Evolutionary conservation across 441 rosid genomes (phyloP).

Genomic region (Gossypium aridum): DNA sequence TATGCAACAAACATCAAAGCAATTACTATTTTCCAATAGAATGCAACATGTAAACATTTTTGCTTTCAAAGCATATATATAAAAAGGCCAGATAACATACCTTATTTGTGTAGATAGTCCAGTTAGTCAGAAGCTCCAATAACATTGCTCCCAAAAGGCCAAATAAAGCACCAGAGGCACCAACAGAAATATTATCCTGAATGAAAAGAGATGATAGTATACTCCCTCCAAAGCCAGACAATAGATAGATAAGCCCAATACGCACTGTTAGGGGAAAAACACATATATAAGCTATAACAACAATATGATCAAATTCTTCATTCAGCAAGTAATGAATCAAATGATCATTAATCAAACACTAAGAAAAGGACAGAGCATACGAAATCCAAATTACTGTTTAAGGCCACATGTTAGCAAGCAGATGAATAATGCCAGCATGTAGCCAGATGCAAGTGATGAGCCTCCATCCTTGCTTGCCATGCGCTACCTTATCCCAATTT

Average conservation of each 20-base stretch:
- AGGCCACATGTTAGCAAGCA: constrained; percentile 71
- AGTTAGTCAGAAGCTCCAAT: constrained; percentile 86
- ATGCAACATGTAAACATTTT: background rate
- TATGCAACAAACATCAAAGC: background rate
- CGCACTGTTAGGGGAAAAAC: constrained; percentile 36
- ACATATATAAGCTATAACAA: background rate
- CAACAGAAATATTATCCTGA: constrained; percentile 62
- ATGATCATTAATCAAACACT: background rate
- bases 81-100: constrained; percentile 26
- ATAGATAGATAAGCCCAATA: constrained; percentile 63
- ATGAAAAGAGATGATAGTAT: constrained; percentile 66
- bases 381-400: constrained; percentile 83
- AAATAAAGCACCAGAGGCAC: constrained; percentile 93
- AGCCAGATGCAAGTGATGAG: constrained; percentile 76
- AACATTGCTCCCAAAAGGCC: constrained; percentile 96
- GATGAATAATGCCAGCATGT: constrained; percentile 85
- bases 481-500: constrained; percentile 62
- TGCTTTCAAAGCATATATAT: background rate
- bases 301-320: background rate
- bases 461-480: constrained; percentile 76
- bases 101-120: constrained; percentile 86
- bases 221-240: constrained; percentile 85
- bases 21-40: background rate
- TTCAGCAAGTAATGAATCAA: background rate
- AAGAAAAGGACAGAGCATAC: constrained; percentile 31